These are phyloP conservation scores for Margaritispora aquatica DNA, from an alignment of 495 filamentous ascomycete genomes.

Conservation along the genomic window DNA sequence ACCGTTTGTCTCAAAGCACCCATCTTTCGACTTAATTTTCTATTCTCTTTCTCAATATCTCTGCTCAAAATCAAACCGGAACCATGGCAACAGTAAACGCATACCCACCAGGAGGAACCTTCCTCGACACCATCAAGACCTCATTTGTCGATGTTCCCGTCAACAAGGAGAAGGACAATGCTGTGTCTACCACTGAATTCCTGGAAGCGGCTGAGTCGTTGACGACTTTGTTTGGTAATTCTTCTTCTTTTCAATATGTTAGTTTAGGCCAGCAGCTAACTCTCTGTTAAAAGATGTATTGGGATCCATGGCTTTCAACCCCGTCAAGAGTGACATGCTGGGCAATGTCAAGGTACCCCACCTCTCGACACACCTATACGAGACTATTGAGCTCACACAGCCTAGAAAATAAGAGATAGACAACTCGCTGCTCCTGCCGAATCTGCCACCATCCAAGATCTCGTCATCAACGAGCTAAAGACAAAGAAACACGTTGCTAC, in stretches of 20 bases:
- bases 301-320: conserved; percentile 72
- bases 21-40: neutral
- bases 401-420: conserved; percentile 84
- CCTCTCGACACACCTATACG: conserved; percentile 13
- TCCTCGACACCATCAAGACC: conserved; percentile 74
- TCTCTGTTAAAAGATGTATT: conserved; percentile 63
- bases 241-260: neutral
- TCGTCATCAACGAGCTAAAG: conserved; percentile 81
- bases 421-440: conserved; percentile 69
- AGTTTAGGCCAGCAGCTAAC: conserved; percentile 1
- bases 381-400: conserved; percentile 1
- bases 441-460: conserved; percentile 74
- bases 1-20: neutral
- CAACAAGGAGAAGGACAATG: conserved; percentile 62
- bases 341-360: conserved; percentile 81
- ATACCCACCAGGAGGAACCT: conserved; percentile 61
- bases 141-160: conserved; percentile 80
- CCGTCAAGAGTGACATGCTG: conserved; percentile 84
- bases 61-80: neutral
- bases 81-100: conserved; percentile 16
- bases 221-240: conserved; percentile 75
- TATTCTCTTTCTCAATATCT: neutral
- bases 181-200: conserved; percentile 79
- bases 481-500: conserved; percentile 76
- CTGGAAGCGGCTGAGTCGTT: conserved; percentile 84